Evolutionary conservation across 2,329 filamentous ascomycete genomes (phyloP).

Genomic region (Byssoonygena ceratinophila): DNA sequence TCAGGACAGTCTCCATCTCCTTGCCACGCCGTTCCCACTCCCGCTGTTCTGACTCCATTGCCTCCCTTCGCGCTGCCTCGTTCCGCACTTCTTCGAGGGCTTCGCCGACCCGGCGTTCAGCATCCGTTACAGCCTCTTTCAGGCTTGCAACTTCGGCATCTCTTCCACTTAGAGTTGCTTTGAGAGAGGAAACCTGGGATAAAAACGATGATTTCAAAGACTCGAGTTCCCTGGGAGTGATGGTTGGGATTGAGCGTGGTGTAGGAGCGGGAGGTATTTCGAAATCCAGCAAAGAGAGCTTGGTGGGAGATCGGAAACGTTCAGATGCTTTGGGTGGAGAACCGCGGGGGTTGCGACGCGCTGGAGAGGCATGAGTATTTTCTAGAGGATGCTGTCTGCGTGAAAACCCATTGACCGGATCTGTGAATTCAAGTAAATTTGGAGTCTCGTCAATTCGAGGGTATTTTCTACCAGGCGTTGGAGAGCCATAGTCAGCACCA

Average conservation of each 20-base stretch:
- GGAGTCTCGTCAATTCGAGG: constrained; percentile 50
- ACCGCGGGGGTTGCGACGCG: constrained; percentile 24
- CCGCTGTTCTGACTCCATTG: constrained; percentile 62
- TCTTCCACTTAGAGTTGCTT: constrained; percentile 80
- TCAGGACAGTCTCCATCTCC: constrained; percentile 74
- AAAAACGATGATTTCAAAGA: constrained; percentile 81
- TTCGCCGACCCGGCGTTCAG: constrained; percentile 82
- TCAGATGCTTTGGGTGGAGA: constrained; percentile 37
- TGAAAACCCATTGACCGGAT: constrained; percentile 51
- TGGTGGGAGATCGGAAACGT: constrained; percentile 33
- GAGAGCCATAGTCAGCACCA: constrained; percentile 27
- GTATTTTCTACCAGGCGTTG: constrained; percentile 43
- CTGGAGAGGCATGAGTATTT: constrained; percentile 30
- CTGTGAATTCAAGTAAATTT: constrained; percentile 80
- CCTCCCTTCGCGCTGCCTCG: constrained; percentile 58
- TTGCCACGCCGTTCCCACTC: constrained; percentile 75
- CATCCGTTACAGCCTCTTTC: constrained; percentile 77
- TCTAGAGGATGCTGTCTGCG: constrained; percentile 32
- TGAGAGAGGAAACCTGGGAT: constrained; percentile 88
- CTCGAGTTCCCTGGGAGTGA: constrained; percentile 86
- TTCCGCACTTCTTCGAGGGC: constrained; percentile 74
- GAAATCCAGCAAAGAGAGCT: constrained; percentile 70
- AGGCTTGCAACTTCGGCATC: constrained; percentile 83
- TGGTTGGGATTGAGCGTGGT: constrained; percentile 77
- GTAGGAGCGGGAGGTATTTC: constrained; percentile 91